Conservation (phyloP, 345 rosid species). For the Citrus cavaleriei region DNA sequence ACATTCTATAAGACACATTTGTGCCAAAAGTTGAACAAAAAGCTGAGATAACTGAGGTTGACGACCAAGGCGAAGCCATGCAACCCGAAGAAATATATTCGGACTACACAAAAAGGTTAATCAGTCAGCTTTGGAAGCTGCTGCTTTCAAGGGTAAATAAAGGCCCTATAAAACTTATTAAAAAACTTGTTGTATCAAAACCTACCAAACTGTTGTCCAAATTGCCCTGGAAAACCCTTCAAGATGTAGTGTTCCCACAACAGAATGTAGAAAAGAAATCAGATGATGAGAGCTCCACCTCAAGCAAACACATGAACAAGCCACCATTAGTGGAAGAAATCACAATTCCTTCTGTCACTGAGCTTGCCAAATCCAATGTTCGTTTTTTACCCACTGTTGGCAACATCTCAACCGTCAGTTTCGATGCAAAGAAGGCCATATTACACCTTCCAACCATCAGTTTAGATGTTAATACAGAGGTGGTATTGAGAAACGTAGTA, state of each 20-base stretch:
- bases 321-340: constrained; percentile 67
- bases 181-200: constrained; percentile 25
- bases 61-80: constrained; percentile 16
- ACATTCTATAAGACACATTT: constrained; percentile 39
- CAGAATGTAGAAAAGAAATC: constrained; percentile 1
- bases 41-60: constrained; percentile 9
- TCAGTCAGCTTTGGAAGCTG: constrained; percentile 23
- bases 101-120: constrained; percentile 13
- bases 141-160: constrained; percentile 19
- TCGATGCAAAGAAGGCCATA: constrained; percentile 32
- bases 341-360: constrained; percentile 58
- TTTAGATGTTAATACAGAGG: background rate
- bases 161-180: constrained; percentile 12
- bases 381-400: constrained; percentile 33
- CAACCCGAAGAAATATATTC: constrained; percentile 11
- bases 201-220: constrained; percentile 26
- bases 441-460: constrained; percentile 54
- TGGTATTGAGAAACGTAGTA: background rate
- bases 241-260: constrained; percentile 22
- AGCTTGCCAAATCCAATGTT: constrained; percentile 48
- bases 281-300: constrained; percentile 1
- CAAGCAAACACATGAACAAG: constrained; percentile 4
- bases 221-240: constrained; percentile 49
- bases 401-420: constrained; percentile 10
- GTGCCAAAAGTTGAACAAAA: constrained; percentile 30